A percentile compares a stretch with the other conserved stretches of the same genome.
Conservation (phyloP, 2,329 filamentous ascomycete genomes). For the Ascochyta rabiei region DNA sequence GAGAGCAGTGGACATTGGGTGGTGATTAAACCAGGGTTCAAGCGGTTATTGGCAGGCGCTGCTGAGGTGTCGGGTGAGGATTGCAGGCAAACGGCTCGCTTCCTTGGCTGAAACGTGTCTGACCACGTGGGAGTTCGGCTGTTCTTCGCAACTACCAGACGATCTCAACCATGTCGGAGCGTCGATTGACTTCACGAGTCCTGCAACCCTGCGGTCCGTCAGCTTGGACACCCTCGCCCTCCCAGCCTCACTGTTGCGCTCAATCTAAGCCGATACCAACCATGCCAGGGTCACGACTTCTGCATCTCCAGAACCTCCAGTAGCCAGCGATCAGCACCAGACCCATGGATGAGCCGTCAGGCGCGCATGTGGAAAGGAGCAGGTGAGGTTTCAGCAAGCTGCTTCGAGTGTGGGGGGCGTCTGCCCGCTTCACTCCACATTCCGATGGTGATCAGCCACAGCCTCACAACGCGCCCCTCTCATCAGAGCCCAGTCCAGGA, state of each 20-base stretch:
- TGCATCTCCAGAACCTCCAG: not conserved
- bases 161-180: not conserved
- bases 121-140: not conserved
- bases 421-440: constrained; percentile 1
- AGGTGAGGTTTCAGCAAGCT: not conserved
- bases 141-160: not conserved
- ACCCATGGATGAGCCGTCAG: not conserved
- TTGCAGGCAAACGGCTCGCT: not conserved
- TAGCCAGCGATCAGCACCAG: not conserved
- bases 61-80: not conserved
- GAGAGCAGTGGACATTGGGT: not conserved
- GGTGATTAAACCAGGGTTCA: not conserved
- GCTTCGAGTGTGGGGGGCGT: not conserved
- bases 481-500: not conserved
- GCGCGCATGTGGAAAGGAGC: not conserved
- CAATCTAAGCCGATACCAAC: constrained; percentile 1
- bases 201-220: too few relatives aligned
- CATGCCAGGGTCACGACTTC: not conserved
- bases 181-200: not conserved
- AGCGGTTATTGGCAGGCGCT: not conserved
- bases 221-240: not conserved
- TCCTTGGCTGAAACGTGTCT: not conserved
- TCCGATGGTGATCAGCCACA: not conserved
- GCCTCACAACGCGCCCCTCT: not conserved
- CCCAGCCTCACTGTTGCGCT: not conserved